Base-by-base conservation (phyloP, 2,329 filamentous ascomycete genomes). In the Penicillium sp. region DNA sequence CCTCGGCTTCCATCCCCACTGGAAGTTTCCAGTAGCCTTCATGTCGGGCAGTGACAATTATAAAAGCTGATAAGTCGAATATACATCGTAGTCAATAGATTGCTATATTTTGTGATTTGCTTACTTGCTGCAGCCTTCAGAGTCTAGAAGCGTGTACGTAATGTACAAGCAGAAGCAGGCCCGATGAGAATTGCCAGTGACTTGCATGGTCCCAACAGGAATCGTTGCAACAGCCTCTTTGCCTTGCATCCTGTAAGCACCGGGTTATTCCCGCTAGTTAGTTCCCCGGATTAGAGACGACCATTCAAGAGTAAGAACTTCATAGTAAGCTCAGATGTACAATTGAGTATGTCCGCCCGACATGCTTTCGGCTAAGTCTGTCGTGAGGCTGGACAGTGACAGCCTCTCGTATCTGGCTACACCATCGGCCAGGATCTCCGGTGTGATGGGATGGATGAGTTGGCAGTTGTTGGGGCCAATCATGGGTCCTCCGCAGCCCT, bases 401-500 rank as follows among this genome's bases (percentile, higher is more conserved):
- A 24, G 40, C 53, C 6, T 33, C 19, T 47, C 30, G 54, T 37
- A 19, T 45, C 28, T 55, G 53, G 53, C 38, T 22, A 35, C 38
- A 55, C 26, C 38, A 6, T 42, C 51, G 15, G 22, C 24, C 51
- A 54, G 28, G 38, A 42, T 30, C 24, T 42, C 28, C 19, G 56
- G 50, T 59, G 64, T 69, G 67, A 69, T 67, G 67, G 64, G 66
- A 54, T 65, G 63, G 56, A 62, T 65, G 63, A 40, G 63, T 59
- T 68, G 68, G 68, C 68, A 70, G 60, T 19, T 35, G 37, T 28
- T 38, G 49, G 67, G 56, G 58, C 68, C 67, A 69, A 70, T 70
- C 62, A 65, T 28, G 12, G 30, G 17, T 38, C 15, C 54, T 65
- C 60, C 56, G 55, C 45, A n/a, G 3, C 28, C 19, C 10, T 17